Percentiles rank a stretch among this genome's conserved stretches.
Conservation (phyloP, 164 flowering plant genomes). For the Vitis riparia region DNA sequence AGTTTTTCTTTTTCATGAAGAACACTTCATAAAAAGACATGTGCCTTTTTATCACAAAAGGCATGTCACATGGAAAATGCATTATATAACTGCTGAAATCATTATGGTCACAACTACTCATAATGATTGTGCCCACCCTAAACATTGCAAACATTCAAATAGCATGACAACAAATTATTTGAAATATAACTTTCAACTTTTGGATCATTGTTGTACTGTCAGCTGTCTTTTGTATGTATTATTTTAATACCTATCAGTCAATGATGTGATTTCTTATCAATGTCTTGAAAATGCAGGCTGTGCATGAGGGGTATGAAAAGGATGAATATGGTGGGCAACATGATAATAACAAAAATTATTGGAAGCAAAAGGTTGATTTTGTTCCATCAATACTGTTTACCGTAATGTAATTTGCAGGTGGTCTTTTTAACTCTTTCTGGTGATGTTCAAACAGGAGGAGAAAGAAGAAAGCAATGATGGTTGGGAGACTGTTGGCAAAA, state of each 20-base stretch:
- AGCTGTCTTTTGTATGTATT: not conserved
- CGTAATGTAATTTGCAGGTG: not conserved
- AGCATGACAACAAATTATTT: not conserved
- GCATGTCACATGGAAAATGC: no score
- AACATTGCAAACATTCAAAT: not conserved
- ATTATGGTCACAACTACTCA: not conserved
- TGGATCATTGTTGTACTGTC: not conserved
- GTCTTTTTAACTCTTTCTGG: not conserved
- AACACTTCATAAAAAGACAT: no score
- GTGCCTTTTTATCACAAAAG: no score
- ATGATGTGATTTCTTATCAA: not conserved
- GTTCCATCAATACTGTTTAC: not conserved
- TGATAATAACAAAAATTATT: conserved; percentile 15
- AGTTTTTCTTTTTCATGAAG: no score
- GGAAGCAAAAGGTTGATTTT: conserved; percentile 36
- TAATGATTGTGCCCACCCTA: not conserved
- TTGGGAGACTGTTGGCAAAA: conserved; percentile 72
- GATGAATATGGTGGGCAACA: conserved; percentile 14
- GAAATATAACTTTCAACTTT: not conserved
- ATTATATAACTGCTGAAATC: no score
- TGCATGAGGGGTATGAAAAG: conserved; percentile 20
- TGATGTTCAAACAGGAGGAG: conserved; percentile 31
- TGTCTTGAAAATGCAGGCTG: conserved; percentile 22
- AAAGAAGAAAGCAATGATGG: conserved; percentile 44
- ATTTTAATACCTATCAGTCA: not conserved